Evolutionary conservation across 495 filamentous ascomycete genomes (phyloP), one percentile per base, ranked within the genome.

Genomic region (Daldinia grandis): DNA sequence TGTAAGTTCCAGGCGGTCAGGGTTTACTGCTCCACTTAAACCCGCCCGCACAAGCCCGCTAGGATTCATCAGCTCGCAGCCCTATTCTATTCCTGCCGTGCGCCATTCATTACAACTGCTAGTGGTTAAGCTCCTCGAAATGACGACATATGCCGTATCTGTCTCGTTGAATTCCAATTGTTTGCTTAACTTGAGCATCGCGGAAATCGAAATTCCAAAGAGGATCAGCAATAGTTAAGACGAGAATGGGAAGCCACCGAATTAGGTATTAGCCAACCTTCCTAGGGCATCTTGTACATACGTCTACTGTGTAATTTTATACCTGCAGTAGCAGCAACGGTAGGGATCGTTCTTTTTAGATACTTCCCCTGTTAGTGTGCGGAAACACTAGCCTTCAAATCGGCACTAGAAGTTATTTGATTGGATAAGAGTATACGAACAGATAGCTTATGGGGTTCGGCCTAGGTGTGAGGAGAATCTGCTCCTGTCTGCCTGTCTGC

Each of bases 61-160:
- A 63, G 58, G 62, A 62, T 62, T 62, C 53, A 58, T 66, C 62
- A 71, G 68, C 68, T 62, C 33, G 42, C 42, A 65, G 68, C 68
- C 68, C 54, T 71, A 66, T 40, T 65, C 40, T 62, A 58, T 57
- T 62, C 33, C 47, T 67, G n/a, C 59, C 57, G n/a, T 56, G 1
- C 7, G 27, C 53, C 51, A 19, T 21, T n/a, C n/a, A 5, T 17
- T 30, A 15, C 15, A 3, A 30, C 30, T 19, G 6, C 28, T 56
- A 56, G 27, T 56, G 15, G 17, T 17, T 37, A 53, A 53, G 25
- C 27, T n/a, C 5, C 8, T 53, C 7, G 24, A 53, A 5, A 53
- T 47, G 49, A 53, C 24, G 49, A 47, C 42, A 47, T 47, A 24
- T 19, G 8, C 17, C 27, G 24, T 25, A 28, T 30, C 50, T 53